A percentile compares a stretch with the other conserved stretches of the same genome.
Evolutionary conservation across 2,329 filamentous ascomycete genomes (phyloP).

Genomic region (Penicillium concentricum): DNA sequence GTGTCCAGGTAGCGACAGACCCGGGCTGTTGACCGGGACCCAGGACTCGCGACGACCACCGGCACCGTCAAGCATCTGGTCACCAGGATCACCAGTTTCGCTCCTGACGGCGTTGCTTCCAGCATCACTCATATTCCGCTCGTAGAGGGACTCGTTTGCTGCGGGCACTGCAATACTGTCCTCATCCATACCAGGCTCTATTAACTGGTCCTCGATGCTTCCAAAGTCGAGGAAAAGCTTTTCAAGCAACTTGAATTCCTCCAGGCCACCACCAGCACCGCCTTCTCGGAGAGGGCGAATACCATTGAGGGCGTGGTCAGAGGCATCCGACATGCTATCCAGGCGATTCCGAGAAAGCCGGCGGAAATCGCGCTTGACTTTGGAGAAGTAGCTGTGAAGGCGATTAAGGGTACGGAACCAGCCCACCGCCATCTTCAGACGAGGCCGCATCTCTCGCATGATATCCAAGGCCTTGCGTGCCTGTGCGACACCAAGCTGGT

Average conservation of each 20-base stretch:
- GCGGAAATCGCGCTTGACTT: constrained; percentile 40
- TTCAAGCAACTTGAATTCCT: constrained; percentile 44
- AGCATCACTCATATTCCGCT: constrained; percentile 39
- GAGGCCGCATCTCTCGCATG: constrained; percentile 42
- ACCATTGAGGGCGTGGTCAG: constrained; percentile 30
- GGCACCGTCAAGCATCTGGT: constrained; percentile 31
- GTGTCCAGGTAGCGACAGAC: constrained; percentile 30
- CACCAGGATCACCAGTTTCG: constrained; percentile 35
- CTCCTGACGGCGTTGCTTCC: constrained; percentile 44
- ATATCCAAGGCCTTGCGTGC: constrained; percentile 40
- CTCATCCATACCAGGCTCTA: constrained; percentile 34
- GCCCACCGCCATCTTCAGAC: constrained; percentile 41
- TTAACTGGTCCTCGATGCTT: constrained; percentile 39
- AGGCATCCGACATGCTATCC: constrained; percentile 30
- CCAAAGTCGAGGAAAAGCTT: constrained; percentile 44
- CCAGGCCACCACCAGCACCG: constrained; percentile 32
- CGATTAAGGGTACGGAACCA: constrained; percentile 48
- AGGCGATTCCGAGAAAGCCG: constrained; percentile 33
- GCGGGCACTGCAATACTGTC: constrained; percentile 27
- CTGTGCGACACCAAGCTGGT: constrained; percentile 33
- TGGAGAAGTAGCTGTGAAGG: constrained; percentile 42
- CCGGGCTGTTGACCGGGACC: constrained; percentile 42
- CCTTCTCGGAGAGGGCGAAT: constrained; percentile 34
- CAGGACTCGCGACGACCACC: constrained; percentile 42
- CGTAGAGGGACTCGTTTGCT: constrained; percentile 24